Evolutionary conservation across 2,329 filamentous ascomycete genomes (phyloP), one percentile per base, ranked within the genome.

Genomic region (Fusarium graminum): DNA sequence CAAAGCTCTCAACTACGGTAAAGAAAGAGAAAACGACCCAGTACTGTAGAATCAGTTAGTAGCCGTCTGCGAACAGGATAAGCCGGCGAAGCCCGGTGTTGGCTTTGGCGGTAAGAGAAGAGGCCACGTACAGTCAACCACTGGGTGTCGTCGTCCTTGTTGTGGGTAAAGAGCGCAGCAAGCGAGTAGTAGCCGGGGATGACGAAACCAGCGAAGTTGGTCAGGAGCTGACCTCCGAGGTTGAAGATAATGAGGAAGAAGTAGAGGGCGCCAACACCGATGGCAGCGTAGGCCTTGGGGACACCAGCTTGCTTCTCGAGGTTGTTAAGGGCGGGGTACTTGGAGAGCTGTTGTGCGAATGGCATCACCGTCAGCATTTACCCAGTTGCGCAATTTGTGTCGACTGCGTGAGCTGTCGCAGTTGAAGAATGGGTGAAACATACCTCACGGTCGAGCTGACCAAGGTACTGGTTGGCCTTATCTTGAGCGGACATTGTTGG

Each of bases 211-310:
- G 92, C 92, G 70, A 93, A 81, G 83, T 96, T 96, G 81, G 92
- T 93, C 72, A 96, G 84, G 76, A 95, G 90, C 81, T 94, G 92
- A 73, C 92, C 92, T 68, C 90, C 92, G 69, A 95, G 91, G 86
- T 96, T 96, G 86, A 96, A 93, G 83, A 95, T 89, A 81, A 95
- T 92, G 73, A 95, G 88, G 84, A 94, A 93, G 83, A 95, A 93
- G 85, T 96, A 96, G 70, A 94, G 87, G 50, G 89, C 89, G 62
- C 80, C 90, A 59, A 92, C 76, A 73, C 92, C 92, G 72, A 94
- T 89, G 76, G 92, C 86, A 69, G 88, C 90, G 79, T 96, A 95
- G 75, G 92, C 90, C 85, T 96, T 96, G 77, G 92, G 92, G 49
- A 95, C 86, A 59, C 87, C 89, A 68, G 90, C 91, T 80, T 92